Evolutionary conservation across 192 early-diverging fungal genomes (phyloP).

Genomic region (Powellomyces hirtus): DNA sequence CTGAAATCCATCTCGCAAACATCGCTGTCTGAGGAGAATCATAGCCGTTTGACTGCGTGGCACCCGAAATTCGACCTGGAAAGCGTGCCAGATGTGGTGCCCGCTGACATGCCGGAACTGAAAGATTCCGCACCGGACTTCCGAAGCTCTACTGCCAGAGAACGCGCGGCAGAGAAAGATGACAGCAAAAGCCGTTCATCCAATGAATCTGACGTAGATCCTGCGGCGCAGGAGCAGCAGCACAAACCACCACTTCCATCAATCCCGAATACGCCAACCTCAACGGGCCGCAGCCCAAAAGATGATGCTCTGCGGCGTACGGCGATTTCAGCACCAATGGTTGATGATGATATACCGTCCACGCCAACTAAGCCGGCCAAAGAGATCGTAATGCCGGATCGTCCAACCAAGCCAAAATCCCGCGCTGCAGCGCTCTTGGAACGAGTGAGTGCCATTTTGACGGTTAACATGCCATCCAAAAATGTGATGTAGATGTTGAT

Average conservation of each 20-base stretch:
- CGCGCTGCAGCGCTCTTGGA: conserved; percentile 28
- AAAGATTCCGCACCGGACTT: conserved; percentile 4
- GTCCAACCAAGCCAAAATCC: conserved; percentile 18
- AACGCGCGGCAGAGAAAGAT: not conserved
- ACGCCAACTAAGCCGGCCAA: too few species aligned
- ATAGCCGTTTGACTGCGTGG: conserved; percentile 19
- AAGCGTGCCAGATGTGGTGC: conserved; percentile 25
- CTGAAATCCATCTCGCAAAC: not conserved
- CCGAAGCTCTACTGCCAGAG: not conserved
- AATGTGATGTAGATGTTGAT: too few species aligned
- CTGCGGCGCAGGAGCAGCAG: too few species aligned
- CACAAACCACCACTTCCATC: too few species aligned
- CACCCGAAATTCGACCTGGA: conserved; percentile 35
- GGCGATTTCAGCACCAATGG: too few species aligned
- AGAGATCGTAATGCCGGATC: not conserved
- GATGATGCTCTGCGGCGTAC: too few species aligned
- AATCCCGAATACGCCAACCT: too few species aligned
- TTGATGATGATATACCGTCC: too few species aligned
- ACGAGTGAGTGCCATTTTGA: conserved; percentile 23
- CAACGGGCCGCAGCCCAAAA: too few species aligned
- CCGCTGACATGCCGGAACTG: conserved; percentile 24
- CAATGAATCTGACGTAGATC: too few species aligned
- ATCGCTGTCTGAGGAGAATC: not conserved
- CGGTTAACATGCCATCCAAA: too few species aligned
- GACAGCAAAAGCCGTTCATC: too few species aligned